Evolutionary conservation across 257 asterid species (phyloP).

Genomic region (Forsythia suspensa): DNA sequence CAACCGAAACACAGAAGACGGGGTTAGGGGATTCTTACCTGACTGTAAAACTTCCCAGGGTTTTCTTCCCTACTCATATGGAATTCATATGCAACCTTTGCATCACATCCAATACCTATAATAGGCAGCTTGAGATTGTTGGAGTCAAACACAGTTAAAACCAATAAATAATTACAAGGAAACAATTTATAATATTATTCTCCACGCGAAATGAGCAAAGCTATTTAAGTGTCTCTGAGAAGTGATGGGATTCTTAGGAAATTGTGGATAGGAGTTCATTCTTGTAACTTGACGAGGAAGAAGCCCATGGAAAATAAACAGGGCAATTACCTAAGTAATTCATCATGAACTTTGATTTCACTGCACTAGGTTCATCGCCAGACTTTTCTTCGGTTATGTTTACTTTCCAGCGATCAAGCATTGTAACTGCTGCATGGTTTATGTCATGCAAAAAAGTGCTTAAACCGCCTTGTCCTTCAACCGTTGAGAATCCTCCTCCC

Average conservation of each 20-base stretch:
- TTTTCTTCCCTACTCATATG: slow-evolving; percentile 78
- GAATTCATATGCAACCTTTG: slow-evolving; percentile 86
- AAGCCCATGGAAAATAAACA: not conserved
- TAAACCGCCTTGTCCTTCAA: slow-evolving; percentile 79
- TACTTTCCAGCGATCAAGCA: slow-evolving; percentile 91
- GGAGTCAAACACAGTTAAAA: slow-evolving; percentile 14
- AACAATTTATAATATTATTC: not conserved
- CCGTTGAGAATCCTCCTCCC: slow-evolving; percentile 80
- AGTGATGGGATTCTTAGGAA: slow-evolving; percentile 4
- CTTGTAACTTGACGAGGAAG: slow-evolving; percentile 2
- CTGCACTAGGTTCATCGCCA: slow-evolving; percentile 33
- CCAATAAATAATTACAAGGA: not conserved
- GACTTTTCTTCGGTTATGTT: slow-evolving; percentile 55
- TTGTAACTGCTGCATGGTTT: slow-evolving; percentile 74
- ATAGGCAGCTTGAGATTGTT: slow-evolving; percentile 17
- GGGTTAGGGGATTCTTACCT: slow-evolving; percentile 39
- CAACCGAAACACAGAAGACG: not conserved
- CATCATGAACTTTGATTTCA: slow-evolving; percentile 80
- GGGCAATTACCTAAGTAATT: slow-evolving; percentile 71
- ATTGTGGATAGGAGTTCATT: not conserved
- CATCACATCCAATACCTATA: slow-evolving; percentile 88
- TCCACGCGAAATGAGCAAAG: slow-evolving; percentile 8
- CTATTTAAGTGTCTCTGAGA: slow-evolving; percentile 12
- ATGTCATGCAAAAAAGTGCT: slow-evolving; percentile 67
- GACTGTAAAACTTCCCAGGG: slow-evolving; percentile 73